These are phyloP conservation scores for Aspergillus ustus DNA, from an alignment of 2,329 filamentous ascomycete genomes.

Conservation along the genomic window DNA sequence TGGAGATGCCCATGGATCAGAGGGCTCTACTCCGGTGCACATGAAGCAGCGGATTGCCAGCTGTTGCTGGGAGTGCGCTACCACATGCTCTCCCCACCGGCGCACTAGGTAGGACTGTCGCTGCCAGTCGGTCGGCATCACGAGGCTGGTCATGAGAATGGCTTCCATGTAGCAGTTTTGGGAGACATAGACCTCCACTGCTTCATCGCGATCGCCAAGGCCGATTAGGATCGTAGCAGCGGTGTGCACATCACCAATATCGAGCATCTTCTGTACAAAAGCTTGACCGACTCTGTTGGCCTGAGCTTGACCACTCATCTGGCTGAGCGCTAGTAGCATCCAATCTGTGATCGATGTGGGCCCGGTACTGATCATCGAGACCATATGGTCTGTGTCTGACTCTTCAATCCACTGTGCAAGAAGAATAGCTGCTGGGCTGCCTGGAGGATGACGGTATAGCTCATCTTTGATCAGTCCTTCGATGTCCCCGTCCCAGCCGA, in stretches of 20 bases:
- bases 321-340: constrained; percentile 92
- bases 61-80: constrained; percentile 84
- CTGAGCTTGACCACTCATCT: constrained; percentile 76
- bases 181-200: constrained; percentile 94
- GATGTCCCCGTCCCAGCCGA: constrained; percentile 90
- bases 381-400: constrained; percentile 78
- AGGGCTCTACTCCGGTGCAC: constrained; percentile 82
- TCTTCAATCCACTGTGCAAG: constrained; percentile 93
- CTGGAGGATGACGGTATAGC: constrained; percentile 71
- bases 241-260: constrained; percentile 87
- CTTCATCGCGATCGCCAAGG: constrained; percentile 89
- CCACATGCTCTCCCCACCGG: constrained; percentile 93
- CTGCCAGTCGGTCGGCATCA: constrained; percentile 86
- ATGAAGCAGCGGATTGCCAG: constrained; percentile 92
- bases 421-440: constrained; percentile 78
- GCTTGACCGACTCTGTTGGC: constrained; percentile 89
- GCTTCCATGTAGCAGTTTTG: constrained; percentile 93
- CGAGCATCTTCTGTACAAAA: constrained; percentile 87
- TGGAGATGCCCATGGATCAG: constrained; percentile 86
- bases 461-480: constrained; percentile 84
- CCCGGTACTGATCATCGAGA: constrained; percentile 72
- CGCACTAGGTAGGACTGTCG: constrained; percentile 84
- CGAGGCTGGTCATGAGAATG: constrained; percentile 81
- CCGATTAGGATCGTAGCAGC: constrained; percentile 92
- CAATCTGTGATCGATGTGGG: constrained; percentile 94